Conservation (phyloP, 2,329 filamentous ascomycete species). For the Aspergillus fischeri region DNA sequence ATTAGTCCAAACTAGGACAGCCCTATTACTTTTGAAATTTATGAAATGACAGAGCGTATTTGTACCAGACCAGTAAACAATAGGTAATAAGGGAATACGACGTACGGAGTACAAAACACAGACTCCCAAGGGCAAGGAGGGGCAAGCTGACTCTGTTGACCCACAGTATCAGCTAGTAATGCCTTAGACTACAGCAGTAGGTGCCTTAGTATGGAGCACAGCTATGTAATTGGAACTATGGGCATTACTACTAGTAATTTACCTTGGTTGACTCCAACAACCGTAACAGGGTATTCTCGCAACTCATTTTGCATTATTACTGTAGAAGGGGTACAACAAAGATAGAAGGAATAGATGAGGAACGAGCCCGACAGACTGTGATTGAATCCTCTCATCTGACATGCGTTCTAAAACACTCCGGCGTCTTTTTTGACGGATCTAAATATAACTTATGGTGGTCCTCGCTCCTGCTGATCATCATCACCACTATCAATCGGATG, state of each 20-base stretch:
- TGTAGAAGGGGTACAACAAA: too few relatives aligned
- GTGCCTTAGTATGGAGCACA: too few relatives aligned
- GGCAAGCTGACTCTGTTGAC: background rate
- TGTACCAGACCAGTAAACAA: background rate
- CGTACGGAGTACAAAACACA: too few relatives aligned
- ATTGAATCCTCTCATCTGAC: background rate
- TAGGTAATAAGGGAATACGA: too few relatives aligned
- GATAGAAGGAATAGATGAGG: background rate
- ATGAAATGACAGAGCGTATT: background rate
- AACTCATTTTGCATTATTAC: too few relatives aligned
- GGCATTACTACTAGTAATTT: too few relatives aligned
- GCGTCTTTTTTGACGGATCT: background rate
- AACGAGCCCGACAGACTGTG: background rate
- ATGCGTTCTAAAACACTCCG: background rate
- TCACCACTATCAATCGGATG: background rate
- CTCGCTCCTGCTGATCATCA: slow-evolving; percentile 9
- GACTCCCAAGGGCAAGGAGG: background rate
- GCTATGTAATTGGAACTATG: too few relatives aligned
- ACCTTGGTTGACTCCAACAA: background rate
- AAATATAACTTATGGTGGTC: background rate
- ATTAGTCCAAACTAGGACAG: background rate
- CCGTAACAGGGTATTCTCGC: background rate
- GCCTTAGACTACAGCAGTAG: too few relatives aligned
- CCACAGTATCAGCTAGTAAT: background rate
- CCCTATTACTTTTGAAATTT: background rate